Percentiles rank a stretch among this genome's conserved stretches.
phyloP scores from a whole-genome alignment of 371 early-diverging fungal species.

The Mucor indicus region DNA sequence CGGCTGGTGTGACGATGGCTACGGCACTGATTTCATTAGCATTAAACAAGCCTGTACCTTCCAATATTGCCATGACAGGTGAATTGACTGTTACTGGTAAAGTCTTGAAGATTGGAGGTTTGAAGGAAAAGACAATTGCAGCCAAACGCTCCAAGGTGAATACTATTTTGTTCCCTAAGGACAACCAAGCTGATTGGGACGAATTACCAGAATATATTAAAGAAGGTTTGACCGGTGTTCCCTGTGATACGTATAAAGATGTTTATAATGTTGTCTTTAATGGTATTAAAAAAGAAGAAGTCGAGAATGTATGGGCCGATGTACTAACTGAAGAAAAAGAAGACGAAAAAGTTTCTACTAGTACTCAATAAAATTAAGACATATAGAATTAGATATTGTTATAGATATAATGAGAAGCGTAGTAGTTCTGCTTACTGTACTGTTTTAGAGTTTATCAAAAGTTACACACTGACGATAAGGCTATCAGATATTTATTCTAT shows the following conservation, averaged over 20 bases:
- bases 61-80: constrained; percentile 95
- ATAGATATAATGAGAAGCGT: too few species aligned
- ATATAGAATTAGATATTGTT: too few species aligned
- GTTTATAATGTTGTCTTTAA: constrained; percentile 45
- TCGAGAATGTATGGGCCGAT: constrained; percentile 17
- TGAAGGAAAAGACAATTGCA: constrained; percentile 97
- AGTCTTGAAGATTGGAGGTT: constrained; percentile 94
- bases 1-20: constrained; percentile 95
- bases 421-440: too few species aligned
- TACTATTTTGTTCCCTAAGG: constrained; percentile 85
- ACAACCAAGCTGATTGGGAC: constrained; percentile 92
- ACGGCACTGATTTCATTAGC: constrained; percentile 91
- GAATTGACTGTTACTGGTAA: constrained; percentile 96
- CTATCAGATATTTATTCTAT: too few species aligned
- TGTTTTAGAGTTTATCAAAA: too few species aligned
- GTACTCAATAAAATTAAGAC: background rate
- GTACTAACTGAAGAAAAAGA: constrained; percentile 17
- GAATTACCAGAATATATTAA: constrained; percentile 89
- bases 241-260: constrained; percentile 83
- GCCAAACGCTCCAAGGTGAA: constrained; percentile 93
- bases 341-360: background rate
- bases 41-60: constrained; percentile 67
- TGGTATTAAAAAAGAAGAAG: constrained; percentile 20
- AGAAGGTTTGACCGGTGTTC: constrained; percentile 83
- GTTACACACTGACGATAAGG: too few species aligned